These are phyloP conservation scores for Aphanomyces astaci DNA, from an alignment of 352 stramenopile species.

Conservation along the genomic window DNA sequence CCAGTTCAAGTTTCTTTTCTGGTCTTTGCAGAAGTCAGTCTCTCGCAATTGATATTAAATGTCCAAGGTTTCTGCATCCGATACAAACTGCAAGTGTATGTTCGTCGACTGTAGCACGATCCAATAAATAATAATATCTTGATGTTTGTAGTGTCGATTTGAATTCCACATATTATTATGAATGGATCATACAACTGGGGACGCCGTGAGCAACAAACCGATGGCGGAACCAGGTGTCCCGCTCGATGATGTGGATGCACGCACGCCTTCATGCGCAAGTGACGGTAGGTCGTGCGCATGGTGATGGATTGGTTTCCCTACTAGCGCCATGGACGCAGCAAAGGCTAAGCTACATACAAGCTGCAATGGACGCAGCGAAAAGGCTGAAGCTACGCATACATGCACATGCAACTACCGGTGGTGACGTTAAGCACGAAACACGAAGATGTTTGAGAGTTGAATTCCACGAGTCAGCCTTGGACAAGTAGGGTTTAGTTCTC, in stretches of 20 bases:
- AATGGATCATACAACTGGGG: not conserved
- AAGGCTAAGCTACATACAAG: too few species aligned
- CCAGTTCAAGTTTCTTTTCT: slow-evolving; percentile 4
- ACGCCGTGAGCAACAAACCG: not conserved
- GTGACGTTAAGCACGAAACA: too few species aligned
- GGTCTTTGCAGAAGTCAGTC: slow-evolving; percentile 22
- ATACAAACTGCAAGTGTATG: slow-evolving; percentile 6
- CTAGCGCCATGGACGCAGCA: too few species aligned
- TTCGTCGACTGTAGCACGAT: not conserved
- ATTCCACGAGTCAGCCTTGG: slow-evolving; percentile 11
- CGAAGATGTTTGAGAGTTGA: slow-evolving; percentile 3
- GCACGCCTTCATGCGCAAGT: not conserved
- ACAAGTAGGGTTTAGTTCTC: slow-evolving; percentile 10
- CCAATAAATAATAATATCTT: not conserved
- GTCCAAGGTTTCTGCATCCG: not conserved
- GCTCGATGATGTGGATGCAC: not conserved
- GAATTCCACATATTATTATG: not conserved
- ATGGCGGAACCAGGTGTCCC: not conserved
- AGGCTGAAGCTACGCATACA: too few species aligned
- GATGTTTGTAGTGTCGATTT: not conserved
- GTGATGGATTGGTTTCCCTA: not conserved
- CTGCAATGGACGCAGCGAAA: not conserved
- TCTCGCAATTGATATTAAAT: not conserved
- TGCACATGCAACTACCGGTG: not conserved
- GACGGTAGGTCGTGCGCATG: not conserved